Evolutionary conservation across 106 monocot species (phyloP), one percentile per base, ranked within the genome.

Genomic region (Dioscorea dumetorum): DNA sequence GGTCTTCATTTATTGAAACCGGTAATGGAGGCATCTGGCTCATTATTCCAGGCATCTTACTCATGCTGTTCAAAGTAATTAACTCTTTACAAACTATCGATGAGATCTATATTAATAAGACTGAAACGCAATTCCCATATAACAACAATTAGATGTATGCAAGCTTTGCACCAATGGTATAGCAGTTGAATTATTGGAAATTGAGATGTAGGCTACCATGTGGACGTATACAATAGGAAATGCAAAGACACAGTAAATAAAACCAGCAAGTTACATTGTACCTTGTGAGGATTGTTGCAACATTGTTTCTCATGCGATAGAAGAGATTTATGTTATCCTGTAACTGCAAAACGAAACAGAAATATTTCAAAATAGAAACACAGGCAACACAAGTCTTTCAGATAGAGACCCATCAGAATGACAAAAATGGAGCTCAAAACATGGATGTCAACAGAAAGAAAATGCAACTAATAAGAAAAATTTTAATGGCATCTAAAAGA

Each of bases 11-110:
- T 23, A 84, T 61, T 61, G 75, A 31, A 19, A 82, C 65, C 8
- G 88, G 84, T 41, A 89, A 75, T 19, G 82, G 89, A 73, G 88
- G 82, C 97, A 97, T 89, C 64, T 71, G 81, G 23, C 86, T 68
- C 92, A 92, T 87, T 62, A 83, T 81, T 18, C 88, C 86, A 59
- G 84, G 97, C 69, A 70, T 83, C 71, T 80, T 74, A 51, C 80
- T 89, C 89, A 92, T 89, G 74, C 97, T 97, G 82, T 35, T 68
- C 15, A 71, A 41, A 49, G 34, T 21, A 74, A 19, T 54, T 66
- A 12, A 54, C 2, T 2, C 54, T 62, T 68, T 12, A 50, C 24
- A 34, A 63, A 60, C 60, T 60, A 12, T 24, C 12, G 4, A 60
- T 12, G 33, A 51, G 8, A 5, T 23, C 20, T 22, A 22, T 41